Percentiles rank a stretch among this genome's conserved stretches.
Conservation (phyloP, 2,329 filamentous ascomycete species). For the Botryotinia convoluta region DNA sequence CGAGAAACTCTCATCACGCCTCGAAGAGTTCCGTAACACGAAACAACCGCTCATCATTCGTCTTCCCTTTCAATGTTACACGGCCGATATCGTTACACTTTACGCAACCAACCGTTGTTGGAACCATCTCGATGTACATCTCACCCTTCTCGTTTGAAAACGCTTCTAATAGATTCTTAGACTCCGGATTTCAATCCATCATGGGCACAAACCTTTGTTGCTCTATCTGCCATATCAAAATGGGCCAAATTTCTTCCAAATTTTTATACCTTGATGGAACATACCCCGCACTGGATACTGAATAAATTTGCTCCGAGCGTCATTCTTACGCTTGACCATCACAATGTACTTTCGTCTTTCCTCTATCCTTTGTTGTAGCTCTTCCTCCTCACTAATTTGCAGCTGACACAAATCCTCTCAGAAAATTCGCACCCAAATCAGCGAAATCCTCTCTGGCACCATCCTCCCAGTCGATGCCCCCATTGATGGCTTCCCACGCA, state of each 20-base stretch:
- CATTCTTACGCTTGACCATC: neutral
- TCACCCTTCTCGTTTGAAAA: neutral
- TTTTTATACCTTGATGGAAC: neutral
- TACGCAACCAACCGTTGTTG: constrained; percentile 11
- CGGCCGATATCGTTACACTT: constrained; percentile 31
- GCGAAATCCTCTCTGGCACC: constrained; percentile 1
- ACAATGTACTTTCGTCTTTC: neutral
- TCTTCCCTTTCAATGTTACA: constrained; percentile 25
- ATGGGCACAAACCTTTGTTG: constrained; percentile 19
- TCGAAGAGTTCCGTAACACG: constrained; percentile 25
- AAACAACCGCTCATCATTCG: constrained; percentile 25
- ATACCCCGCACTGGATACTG: neutral
- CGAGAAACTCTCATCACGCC: constrained; percentile 27
- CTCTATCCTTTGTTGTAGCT: neutral
- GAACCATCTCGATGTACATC: constrained; percentile 5
- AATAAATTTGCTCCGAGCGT: neutral
- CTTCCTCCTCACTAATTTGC: too few species aligned
- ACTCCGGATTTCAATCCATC: constrained; percentile 26
- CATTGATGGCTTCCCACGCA: constrained; percentile 13
- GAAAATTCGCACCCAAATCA: constrained; percentile 9
- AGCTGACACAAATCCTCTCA: neutral
- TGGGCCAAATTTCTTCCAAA: constrained; percentile 4
- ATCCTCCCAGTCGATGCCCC: constrained; percentile 16
- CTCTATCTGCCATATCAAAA: neutral
- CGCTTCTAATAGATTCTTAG: neutral